Conservation (phyloP, 75 land plant genomes). For the Pinus taeda region DNA sequence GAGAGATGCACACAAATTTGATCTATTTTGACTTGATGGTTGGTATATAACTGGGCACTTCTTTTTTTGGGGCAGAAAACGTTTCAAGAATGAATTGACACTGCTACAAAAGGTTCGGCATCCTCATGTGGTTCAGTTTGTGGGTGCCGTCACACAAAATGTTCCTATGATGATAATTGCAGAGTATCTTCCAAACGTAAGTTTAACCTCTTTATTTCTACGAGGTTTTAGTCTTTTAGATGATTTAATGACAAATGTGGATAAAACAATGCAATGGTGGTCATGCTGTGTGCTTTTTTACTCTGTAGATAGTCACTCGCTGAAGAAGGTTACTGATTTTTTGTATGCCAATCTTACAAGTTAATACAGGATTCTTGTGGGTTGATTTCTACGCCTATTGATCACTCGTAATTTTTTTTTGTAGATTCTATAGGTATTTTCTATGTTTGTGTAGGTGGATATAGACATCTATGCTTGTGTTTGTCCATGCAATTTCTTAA, state of each 20-base stretch:
- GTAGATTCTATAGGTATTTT: neutral
- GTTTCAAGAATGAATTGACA: slow-evolving; percentile 73
- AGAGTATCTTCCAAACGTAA: slow-evolving; percentile 82
- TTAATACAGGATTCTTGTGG: neutral
- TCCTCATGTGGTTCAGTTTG: slow-evolving; percentile 87
- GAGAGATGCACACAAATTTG: neutral
- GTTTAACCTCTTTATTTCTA: neutral
- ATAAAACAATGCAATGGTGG: neutral
- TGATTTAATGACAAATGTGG: neutral
- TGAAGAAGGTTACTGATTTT: neutral
- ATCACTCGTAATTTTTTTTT: neutral
- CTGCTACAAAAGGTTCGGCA: slow-evolving; percentile 79
- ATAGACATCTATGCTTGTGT: no score
- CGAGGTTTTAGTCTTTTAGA: neutral
- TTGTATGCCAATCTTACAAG: neutral
- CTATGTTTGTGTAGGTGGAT: neutral
- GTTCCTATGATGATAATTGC: slow-evolving; percentile 81
- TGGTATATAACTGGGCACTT: slow-evolving; percentile 5
- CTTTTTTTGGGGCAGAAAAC: slow-evolving; percentile 42
- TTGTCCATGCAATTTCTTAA: no score
- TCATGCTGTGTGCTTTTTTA: neutral
- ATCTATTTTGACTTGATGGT: neutral
- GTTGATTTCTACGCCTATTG: neutral
- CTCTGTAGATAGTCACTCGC: neutral
- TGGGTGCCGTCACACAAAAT: slow-evolving; percentile 91